Percentiles rank a stretch among this genome's conserved stretches.
phyloP scores from a whole-genome alignment of 495 filamentous ascomycete species.

The Trichoderma gamsii region DNA sequence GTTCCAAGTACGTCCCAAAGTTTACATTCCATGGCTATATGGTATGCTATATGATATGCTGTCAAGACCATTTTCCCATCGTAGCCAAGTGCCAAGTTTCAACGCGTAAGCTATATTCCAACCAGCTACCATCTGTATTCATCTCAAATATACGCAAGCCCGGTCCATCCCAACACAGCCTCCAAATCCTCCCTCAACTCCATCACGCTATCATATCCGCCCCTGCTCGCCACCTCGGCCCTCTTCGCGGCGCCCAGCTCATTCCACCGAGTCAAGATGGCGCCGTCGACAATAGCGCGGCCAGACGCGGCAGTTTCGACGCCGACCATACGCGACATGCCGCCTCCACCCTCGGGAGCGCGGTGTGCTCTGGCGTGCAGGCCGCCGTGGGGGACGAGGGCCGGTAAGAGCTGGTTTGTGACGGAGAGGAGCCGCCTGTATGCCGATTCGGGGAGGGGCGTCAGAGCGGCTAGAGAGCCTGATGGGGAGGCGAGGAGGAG shows the following conservation, averaged over 20 bases:
- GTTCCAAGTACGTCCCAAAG: no score
- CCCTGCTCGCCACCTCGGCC: conserved; percentile 61
- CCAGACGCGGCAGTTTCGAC: conserved; percentile 45
- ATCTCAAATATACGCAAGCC: conserved; percentile 30
- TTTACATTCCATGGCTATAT: no score
- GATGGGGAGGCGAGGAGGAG: conserved; percentile 66
- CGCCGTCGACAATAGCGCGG: conserved; percentile 43
- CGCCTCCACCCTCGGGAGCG: conserved; percentile 25
- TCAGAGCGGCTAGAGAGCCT: conserved; percentile 70
- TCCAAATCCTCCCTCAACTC: conserved; percentile 39
- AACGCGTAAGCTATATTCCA: neutral
- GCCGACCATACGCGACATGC: conserved; percentile 25
- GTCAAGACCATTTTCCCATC: no score
- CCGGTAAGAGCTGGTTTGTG: conserved; percentile 67
- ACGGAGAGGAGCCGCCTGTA: conserved; percentile 83
- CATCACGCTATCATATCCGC: conserved; percentile 55
- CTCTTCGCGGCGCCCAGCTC: conserved; percentile 63
- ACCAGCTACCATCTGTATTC: neutral
- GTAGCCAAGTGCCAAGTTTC: no score
- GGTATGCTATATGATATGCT: no score
- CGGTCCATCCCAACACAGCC: conserved; percentile 31
- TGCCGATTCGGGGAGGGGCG: conserved; percentile 66
- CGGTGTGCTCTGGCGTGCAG: conserved; percentile 79
- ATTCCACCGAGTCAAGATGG: conserved; percentile 54
- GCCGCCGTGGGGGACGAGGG: conserved; percentile 68